Conservation (phyloP, 2,329 filamentous ascomycete genomes). For the Orbilia brochopaga region DNA sequence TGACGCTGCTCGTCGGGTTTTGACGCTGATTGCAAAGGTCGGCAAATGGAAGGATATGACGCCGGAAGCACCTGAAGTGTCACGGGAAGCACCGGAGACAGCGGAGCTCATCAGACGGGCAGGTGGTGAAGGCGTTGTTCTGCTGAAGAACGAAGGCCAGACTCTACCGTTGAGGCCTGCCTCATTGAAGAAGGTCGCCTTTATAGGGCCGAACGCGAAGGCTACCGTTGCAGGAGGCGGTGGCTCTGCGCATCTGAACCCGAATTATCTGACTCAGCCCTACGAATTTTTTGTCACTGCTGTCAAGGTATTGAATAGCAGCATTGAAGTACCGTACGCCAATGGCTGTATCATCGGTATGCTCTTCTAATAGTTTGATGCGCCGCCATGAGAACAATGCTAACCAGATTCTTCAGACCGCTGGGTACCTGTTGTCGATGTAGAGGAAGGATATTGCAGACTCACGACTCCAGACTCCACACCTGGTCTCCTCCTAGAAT, state of each 20-base stretch:
- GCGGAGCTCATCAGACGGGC: conserved; percentile 51
- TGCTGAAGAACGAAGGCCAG: conserved; percentile 53
- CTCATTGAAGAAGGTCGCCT: conserved; percentile 59
- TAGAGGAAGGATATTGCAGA: conserved; percentile 31
- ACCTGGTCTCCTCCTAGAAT: conserved; percentile 31
- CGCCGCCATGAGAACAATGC: background rate
- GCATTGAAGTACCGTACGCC: conserved; percentile 32
- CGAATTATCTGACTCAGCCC: conserved; percentile 42
- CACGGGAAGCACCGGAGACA: conserved; percentile 40
- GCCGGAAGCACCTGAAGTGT: conserved; percentile 35
- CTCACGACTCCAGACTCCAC: conserved; percentile 24
- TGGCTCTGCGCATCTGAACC: conserved; percentile 41
- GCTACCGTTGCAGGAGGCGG: conserved; percentile 44
- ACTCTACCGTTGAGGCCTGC: conserved; percentile 52
- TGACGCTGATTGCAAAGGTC: conserved; percentile 39
- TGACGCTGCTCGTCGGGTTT: conserved; percentile 27
- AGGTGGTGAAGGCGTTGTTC: conserved; percentile 53
- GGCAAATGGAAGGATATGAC: conserved; percentile 50
- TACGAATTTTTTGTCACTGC: conserved; percentile 43
- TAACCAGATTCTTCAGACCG: conserved; percentile 15
- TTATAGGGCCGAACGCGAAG: conserved; percentile 71
- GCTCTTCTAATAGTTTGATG: background rate
- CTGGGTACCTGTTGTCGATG: conserved; percentile 36
- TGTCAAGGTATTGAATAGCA: conserved; percentile 26
- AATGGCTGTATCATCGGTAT: conserved; percentile 42